Percentiles rank a stretch among this genome's conserved stretches.
These are phyloP conservation scores for Pleurotus tuber-regium DNA, from an alignment of 768 basidiomycete genomes.

Conservation along the genomic window DNA sequence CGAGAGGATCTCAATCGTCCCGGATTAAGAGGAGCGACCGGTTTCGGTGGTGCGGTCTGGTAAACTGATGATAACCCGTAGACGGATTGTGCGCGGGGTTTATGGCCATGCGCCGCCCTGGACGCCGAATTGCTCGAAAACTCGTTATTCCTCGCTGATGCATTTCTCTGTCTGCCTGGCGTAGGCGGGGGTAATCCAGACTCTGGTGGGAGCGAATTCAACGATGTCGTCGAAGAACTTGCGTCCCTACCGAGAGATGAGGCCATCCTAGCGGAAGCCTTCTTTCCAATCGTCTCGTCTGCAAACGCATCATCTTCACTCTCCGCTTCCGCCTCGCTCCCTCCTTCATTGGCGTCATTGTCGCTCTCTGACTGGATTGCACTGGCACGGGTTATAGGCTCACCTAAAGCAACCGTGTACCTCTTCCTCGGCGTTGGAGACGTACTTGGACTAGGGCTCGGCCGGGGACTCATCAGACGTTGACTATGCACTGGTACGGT, in stretches of 20 bases:
- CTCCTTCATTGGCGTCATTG: conserved; percentile 31
- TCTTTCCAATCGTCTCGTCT: conserved; percentile 66
- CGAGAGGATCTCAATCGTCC: conserved; percentile 31
- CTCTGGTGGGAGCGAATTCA: conserved; percentile 5
- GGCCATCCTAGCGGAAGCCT: conserved; percentile 32
- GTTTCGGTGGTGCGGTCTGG: conserved; percentile 23
- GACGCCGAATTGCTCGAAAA: conserved; percentile 11
- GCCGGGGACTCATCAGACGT: conserved; percentile 3
- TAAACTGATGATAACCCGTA: conserved; percentile 44
- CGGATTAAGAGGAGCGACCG: conserved; percentile 32
- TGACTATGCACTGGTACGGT: background rate
- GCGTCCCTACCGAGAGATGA: conserved; percentile 3
- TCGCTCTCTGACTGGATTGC: conserved; percentile 22
- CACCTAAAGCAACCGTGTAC: conserved; percentile 84
- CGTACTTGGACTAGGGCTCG: conserved; percentile 44
- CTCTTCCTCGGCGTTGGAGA: conserved; percentile 79
- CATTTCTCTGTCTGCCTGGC: background rate
- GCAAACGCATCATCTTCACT: conserved; percentile 41
- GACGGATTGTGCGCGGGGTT: conserved; percentile 54
- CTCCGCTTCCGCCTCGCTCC: conserved; percentile 24
- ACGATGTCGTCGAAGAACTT: conserved; percentile 2
- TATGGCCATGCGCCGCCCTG: conserved; percentile 8
- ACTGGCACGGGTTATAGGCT: conserved; percentile 54
- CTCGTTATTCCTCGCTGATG: background rate
- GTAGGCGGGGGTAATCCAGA: background rate